These are phyloP conservation scores for Tagetes erecta DNA, from an alignment of 129 eudicot genomes.

Conservation along the genomic window DNA sequence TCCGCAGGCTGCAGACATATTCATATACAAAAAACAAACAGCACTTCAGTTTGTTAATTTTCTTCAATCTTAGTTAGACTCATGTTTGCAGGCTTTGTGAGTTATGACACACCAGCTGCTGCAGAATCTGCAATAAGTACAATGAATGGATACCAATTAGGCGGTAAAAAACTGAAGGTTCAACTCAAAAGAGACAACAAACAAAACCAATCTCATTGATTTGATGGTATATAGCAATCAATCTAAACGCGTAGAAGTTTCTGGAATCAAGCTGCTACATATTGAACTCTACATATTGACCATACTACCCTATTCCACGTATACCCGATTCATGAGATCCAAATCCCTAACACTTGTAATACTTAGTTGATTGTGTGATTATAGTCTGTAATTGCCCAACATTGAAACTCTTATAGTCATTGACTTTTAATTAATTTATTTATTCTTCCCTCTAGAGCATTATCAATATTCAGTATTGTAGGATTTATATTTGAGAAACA, in stretches of 20 bases:
- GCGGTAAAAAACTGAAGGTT: conserved; percentile 91
- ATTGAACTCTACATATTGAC: conserved; percentile 4
- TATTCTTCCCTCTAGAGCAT: conserved; percentile 53
- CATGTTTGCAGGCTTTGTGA: conserved; percentile 74
- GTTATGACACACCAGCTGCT: conserved; percentile 74
- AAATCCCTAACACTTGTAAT: conserved; percentile 62
- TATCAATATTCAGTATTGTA: conserved; percentile 29
- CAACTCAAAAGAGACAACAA: conserved; percentile 91
- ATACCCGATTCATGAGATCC: conserved; percentile 30
- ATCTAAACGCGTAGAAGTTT: conserved; percentile 30
- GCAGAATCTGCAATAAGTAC: conserved; percentile 79
- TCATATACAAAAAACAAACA: no score
- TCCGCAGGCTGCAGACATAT: no score
- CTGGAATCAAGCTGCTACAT: conserved; percentile 30
- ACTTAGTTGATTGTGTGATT: conserved; percentile 48
- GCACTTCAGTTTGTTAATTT: background rate
- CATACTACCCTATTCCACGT: conserved; percentile 26
- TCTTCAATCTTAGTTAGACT: conserved; percentile 16
- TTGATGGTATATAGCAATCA: conserved; percentile 35
- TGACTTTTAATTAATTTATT: conserved; percentile 73
- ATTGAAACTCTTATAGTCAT: conserved; percentile 50
- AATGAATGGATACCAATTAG: conserved; percentile 92
- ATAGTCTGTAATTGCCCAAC: conserved; percentile 63
- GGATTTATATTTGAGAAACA: conserved; percentile 7
- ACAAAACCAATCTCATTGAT: conserved; percentile 57